Base-by-base conservation (phyloP, 768 basidiomycete species). In the Hericium rajendrae region DNA sequence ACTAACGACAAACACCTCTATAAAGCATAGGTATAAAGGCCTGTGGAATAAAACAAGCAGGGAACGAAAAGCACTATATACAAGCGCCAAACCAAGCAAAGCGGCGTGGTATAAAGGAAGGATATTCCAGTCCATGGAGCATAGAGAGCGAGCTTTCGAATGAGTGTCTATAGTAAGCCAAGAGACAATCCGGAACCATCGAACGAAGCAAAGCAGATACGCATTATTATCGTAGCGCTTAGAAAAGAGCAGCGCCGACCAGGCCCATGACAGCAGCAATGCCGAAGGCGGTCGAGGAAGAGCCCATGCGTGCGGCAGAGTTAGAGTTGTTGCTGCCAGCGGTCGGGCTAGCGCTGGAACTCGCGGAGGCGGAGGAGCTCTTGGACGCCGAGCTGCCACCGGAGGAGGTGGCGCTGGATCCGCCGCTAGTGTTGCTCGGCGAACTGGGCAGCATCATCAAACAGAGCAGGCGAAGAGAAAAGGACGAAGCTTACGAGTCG, bases 251-350 rank as follows among this genome's bases (percentile, higher is more conserved):
- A 54, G 76, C 73, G 43, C 81, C 81, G 55, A 80, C 67, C 48
- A 82, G 62, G 20, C 81, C 80, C 65, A 84, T 68, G 39, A 81
- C 37, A 40, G 75, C 75, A 50, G 77, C 79, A 24, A 82, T 61
- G 15, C 79, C 77, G 61, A 76, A 70, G 0, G 72, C 64, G 10
- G 73, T 67, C 53, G 70, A 61, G 41, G 62, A 54, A 40, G 65
- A 62, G 57, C 66, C 70, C 52, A 62, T 68, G 15, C 73, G 72
- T 46, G 68, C 74, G 46, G 68, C 71, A 24, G 56, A 61, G 43
- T 60, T 38, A 48, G 68, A 66, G 51, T 70, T 60, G 20, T 67
- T 53, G 39, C 64, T 40, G 46, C n/a, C n/a, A n/a, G 68, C 54
- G 38, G 70, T 57, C n/a, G 63, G 54, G 40, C 65, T 48, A 40